phyloP scores from a whole-genome alignment of 352 stramenopile genomes.

The Phytophthora fragariae region DNA sequence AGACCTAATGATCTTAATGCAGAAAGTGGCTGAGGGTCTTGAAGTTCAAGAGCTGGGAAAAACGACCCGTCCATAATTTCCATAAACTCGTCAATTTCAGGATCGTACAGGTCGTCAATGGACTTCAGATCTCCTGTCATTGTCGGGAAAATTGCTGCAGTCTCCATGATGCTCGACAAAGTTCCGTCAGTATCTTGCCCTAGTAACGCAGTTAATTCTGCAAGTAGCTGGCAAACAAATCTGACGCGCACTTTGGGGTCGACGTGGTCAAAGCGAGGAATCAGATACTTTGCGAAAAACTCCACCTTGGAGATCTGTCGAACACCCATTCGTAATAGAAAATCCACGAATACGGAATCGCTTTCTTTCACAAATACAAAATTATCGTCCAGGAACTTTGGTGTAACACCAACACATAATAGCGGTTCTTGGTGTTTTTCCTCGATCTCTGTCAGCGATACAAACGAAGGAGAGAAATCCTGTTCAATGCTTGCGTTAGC shows the following conservation, averaged over 20 bases:
- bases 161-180: slow-evolving; percentile 54
- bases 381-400: slow-evolving; percentile 55
- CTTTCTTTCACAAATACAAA: slow-evolving; percentile 62
- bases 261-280: slow-evolving; percentile 56
- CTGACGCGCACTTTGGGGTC: slow-evolving; percentile 39
- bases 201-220: slow-evolving; percentile 50
- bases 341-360: slow-evolving; percentile 39
- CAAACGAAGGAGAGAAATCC: slow-evolving; percentile 34
- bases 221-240: slow-evolving; percentile 55
- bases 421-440: slow-evolving; percentile 26
- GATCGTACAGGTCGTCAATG: slow-evolving; percentile 75
- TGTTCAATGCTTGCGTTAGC: slow-evolving; percentile 15
- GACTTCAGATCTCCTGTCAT: slow-evolving; percentile 59
- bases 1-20: slow-evolving; percentile 69
- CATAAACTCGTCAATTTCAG: slow-evolving; percentile 73
- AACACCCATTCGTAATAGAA: slow-evolving; percentile 46
- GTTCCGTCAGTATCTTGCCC: slow-evolving; percentile 51
- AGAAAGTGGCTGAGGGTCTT: slow-evolving; percentile 60
- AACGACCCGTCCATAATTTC: slow-evolving; percentile 77
- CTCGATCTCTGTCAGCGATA: slow-evolving; percentile 36
- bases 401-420: slow-evolving; percentile 52
- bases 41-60: slow-evolving; percentile 68
- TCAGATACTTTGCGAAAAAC: slow-evolving; percentile 59
- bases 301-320: slow-evolving; percentile 50
- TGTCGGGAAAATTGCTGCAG: slow-evolving; percentile 65